Conservation (phyloP, 768 basidiomycete species). For the Clitopilus passeckerianus region DNA sequence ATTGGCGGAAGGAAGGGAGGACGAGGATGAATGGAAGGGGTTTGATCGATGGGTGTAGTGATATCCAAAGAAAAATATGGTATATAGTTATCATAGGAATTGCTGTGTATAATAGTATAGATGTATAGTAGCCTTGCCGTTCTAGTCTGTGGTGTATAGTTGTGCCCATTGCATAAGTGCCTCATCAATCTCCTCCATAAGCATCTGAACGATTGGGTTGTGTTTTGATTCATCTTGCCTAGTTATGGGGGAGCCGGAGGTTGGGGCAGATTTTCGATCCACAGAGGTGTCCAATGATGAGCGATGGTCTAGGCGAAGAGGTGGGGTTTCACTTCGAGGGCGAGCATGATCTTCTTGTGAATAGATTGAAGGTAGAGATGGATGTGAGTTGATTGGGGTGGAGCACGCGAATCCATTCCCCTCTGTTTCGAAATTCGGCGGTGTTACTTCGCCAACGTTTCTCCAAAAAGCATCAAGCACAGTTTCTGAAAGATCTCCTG, state of each 20-base stretch:
- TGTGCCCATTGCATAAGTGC: background rate
- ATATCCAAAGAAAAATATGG: background rate
- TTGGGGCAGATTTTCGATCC: no score
- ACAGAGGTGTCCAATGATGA: no score
- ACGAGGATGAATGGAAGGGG: slow-evolving; percentile 9
- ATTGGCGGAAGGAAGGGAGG: slow-evolving; percentile 4
- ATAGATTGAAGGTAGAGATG: background rate
- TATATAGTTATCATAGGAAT: background rate
- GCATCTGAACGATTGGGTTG: background rate
- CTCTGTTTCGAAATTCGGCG: background rate
- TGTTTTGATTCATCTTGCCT: no score
- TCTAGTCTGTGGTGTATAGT: background rate
- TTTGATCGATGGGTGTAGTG: background rate
- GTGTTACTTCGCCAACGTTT: background rate
- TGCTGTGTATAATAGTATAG: background rate
- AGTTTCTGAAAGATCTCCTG: background rate
- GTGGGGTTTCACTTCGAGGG: background rate
- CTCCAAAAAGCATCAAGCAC: background rate
- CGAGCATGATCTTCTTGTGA: background rate
- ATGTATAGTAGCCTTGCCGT: background rate
- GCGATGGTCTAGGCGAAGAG: background rate
- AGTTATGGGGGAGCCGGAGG: no score
- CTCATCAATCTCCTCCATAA: background rate
- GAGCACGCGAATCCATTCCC: background rate
- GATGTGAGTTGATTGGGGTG: background rate